Conservation (phyloP, 169 alveolate species). For the Cryptosporidium tyzzeri region DNA sequence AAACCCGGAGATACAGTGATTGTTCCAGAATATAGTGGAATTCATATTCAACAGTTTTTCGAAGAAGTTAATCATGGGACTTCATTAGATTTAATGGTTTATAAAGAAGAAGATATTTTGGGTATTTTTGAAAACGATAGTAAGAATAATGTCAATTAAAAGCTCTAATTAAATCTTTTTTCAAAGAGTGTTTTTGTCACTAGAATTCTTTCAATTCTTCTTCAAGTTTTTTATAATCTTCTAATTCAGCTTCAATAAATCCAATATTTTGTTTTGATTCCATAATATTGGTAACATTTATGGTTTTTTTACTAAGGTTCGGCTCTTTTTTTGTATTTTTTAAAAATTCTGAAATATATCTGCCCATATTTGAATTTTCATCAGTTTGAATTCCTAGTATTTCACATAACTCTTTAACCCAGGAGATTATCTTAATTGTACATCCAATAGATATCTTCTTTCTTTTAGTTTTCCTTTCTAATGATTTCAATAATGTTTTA, state of each 20-base stretch:
- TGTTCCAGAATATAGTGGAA: conserved; percentile 58
- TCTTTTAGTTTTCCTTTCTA: conserved; percentile 15
- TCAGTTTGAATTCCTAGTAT: conserved; percentile 5
- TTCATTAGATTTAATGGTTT: conserved; percentile 19
- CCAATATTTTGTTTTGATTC: neutral
- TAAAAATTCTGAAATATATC: neutral
- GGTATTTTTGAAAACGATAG: conserved; percentile 29
- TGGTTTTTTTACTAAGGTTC: neutral
- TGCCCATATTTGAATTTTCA: neutral
- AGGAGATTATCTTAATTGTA: conserved; percentile 6
- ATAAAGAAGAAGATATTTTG: conserved; percentile 46
- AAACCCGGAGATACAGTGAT: conserved; percentile 63
- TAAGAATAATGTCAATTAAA: neutral
- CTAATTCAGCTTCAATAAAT: neutral
- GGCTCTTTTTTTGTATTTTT: neutral
- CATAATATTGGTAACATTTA: neutral
- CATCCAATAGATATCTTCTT: conserved; percentile 20
- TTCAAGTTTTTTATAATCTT: conserved; percentile 41
- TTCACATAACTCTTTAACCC: conserved; percentile 43
- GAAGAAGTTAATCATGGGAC: conserved; percentile 2
- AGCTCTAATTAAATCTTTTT: neutral
- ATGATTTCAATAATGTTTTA: conserved; percentile 26
- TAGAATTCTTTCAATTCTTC: conserved; percentile 8
- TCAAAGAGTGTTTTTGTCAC: neutral
- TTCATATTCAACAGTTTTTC: neutral